phyloP scores from a whole-genome alignment of 176 grass and related monocot species.

The Puya raimondii region DNA sequence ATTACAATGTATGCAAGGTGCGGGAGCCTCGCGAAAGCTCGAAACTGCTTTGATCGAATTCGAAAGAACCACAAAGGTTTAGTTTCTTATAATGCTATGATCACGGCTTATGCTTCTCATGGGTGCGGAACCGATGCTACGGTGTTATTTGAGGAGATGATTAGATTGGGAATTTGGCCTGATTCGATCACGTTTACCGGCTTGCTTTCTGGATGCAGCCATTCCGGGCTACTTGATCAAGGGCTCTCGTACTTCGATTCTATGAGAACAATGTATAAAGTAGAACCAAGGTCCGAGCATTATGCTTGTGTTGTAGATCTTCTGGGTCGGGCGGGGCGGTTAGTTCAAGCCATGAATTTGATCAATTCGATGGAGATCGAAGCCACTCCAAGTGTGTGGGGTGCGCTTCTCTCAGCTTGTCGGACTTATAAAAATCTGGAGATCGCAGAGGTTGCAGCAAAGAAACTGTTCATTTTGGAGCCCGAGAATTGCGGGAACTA shows the following conservation, averaged over 20 bases:
- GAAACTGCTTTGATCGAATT: constrained; percentile 6
- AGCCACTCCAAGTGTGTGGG: constrained; percentile 16
- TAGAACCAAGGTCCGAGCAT: constrained; percentile 7
- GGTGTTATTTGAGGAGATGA: constrained; percentile 12
- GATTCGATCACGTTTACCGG: constrained; percentile 15
- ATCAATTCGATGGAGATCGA: constrained; percentile 15
- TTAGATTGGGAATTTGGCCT: constrained; percentile 1
- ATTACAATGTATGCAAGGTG: constrained; percentile 21
- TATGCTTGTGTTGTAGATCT: constrained; percentile 20
- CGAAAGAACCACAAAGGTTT: neutral
- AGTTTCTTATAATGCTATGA: constrained; percentile 17
- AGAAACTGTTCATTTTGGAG: constrained; percentile 20
- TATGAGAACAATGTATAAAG: constrained; percentile 5
- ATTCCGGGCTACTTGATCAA: constrained; percentile 20
- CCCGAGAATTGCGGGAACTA: constrained; percentile 19
- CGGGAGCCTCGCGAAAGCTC: constrained; percentile 15
- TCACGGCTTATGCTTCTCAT: constrained; percentile 14
- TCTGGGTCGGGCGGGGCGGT: constrained; percentile 6
- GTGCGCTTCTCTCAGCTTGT: constrained; percentile 16
- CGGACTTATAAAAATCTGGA: constrained; percentile 14
- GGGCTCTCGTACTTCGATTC: constrained; percentile 17
- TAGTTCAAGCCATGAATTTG: constrained; percentile 9
- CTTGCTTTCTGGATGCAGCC: constrained; percentile 22
- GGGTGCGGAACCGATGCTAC: constrained; percentile 5
- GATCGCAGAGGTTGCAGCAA: constrained; percentile 14